Evolutionary conservation across 2,329 filamentous ascomycete species (phyloP).

Genomic region (Sporothrix mexicana): DNA sequence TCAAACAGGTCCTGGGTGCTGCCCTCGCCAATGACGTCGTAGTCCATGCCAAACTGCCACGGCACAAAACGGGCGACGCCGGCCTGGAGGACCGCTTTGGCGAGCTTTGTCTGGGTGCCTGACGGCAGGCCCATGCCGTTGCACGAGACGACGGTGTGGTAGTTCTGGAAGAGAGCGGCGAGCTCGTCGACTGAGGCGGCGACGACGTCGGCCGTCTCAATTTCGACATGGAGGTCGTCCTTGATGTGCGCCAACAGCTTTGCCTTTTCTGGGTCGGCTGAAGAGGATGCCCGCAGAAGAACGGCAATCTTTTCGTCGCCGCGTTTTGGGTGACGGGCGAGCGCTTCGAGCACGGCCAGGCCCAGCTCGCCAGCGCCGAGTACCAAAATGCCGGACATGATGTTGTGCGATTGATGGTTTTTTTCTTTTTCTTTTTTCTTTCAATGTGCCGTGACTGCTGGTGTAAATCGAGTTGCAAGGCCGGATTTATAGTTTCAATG

Average conservation of each 20-base stretch:
- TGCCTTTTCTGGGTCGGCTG: not conserved
- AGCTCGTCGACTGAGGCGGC: slow-evolving; percentile 48
- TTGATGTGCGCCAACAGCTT: slow-evolving; percentile 39
- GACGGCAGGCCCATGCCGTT: slow-evolving; percentile 63
- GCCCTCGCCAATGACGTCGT: slow-evolving; percentile 65
- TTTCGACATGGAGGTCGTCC: slow-evolving; percentile 46
- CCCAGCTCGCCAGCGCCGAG: slow-evolving; percentile 23
- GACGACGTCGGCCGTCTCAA: slow-evolving; percentile 55
- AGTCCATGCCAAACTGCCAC: slow-evolving; percentile 78
- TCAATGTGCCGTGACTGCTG: no score
- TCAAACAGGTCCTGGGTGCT: slow-evolving; percentile 70
- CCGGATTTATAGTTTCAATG: not conserved
- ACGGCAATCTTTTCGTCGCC: not conserved
- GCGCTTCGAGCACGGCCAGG: slow-evolving; percentile 8
- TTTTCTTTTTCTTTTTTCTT: no score
- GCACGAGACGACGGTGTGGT: slow-evolving; percentile 64
- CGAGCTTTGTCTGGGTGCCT: slow-evolving; percentile 63
- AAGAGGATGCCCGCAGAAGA: slow-evolving; percentile 1
- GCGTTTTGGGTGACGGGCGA: slow-evolving; percentile 20
- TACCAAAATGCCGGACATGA: slow-evolving; percentile 12
- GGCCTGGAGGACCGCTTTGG: slow-evolving; percentile 49
- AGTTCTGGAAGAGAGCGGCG: slow-evolving; percentile 51
- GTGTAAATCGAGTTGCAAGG: not conserved
- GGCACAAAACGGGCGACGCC: slow-evolving; percentile 63
- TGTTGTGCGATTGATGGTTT: not conserved